These are phyloP conservation scores for Arthrobotrys iridis DNA, from an alignment of 2,329 filamentous ascomycete genomes.

Conservation along the genomic window DNA sequence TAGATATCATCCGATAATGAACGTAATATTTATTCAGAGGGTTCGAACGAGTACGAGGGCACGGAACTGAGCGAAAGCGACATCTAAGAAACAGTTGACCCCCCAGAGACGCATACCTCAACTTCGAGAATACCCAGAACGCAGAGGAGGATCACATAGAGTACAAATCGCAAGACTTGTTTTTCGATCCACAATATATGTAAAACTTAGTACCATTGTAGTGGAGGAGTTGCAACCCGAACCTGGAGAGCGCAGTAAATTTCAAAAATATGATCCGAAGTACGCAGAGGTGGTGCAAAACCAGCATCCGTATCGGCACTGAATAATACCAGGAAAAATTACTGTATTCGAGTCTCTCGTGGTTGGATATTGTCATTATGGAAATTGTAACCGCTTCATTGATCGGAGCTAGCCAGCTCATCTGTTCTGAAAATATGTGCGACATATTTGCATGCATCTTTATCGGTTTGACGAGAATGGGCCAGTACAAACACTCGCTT, in stretches of 20 bases:
- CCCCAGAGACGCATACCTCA: background rate
- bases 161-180: conserved; percentile 7
- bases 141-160: background rate
- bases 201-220: background rate
- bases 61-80: background rate
- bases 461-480: background rate
- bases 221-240: background rate
- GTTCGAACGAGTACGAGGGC: background rate
- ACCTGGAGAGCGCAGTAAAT: background rate
- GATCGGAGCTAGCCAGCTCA: background rate
- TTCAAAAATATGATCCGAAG: conserved; percentile 7
- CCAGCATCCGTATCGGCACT: conserved; percentile 20
- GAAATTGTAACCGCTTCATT: background rate
- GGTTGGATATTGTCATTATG: background rate
- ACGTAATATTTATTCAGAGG: background rate
- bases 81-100: background rate
- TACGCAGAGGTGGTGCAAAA: conserved; percentile 6
- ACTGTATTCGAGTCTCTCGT: background rate
- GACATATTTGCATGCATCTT: conserved; percentile 2
- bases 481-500: background rate
- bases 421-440: background rate
- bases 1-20: background rate
- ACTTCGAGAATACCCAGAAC: conserved; percentile 9
- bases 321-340: background rate
- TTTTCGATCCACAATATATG: background rate